phyloP scores from a whole-genome alignment of 2,329 filamentous ascomycete species.

The Ophiostoma ips region DNA sequence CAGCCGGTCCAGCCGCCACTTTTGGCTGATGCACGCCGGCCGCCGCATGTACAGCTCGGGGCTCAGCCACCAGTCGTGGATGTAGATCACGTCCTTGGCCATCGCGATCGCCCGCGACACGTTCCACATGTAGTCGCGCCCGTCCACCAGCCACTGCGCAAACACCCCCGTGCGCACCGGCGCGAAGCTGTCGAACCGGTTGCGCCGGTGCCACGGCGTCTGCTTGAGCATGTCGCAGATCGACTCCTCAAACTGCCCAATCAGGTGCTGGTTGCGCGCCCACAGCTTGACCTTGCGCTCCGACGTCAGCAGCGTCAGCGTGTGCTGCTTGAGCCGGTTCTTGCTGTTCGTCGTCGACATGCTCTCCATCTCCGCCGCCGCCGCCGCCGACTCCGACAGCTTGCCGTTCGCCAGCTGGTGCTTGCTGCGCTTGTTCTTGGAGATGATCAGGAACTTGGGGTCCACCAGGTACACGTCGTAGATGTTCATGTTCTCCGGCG shows the following conservation, averaged over 20 bases:
- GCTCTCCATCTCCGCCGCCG: slow-evolving; percentile 34
- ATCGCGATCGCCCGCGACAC: slow-evolving; percentile 93
- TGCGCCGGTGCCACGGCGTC: slow-evolving; percentile 69
- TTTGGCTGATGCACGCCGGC: slow-evolving; percentile 89
- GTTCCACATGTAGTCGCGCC: slow-evolving; percentile 98
- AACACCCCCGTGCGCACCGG: slow-evolving; percentile 77
- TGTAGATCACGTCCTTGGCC: slow-evolving; percentile 95
- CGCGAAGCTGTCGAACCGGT: slow-evolving; percentile 87
- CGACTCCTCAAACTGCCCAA: slow-evolving; percentile 87
- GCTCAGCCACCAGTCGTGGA: slow-evolving; percentile 95
- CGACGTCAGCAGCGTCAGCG: slow-evolving; percentile 74
- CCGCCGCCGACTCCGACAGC: neutral
- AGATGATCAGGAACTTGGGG: slow-evolving; percentile 67
- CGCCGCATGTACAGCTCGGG: slow-evolving; percentile 91
- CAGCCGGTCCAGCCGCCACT: slow-evolving; percentile 88
- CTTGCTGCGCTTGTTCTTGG: slow-evolving; percentile 46
- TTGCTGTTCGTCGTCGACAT: slow-evolving; percentile 19
- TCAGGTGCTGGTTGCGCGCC: slow-evolving; percentile 76
- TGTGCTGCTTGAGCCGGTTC: slow-evolving; percentile 52
- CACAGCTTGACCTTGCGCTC: slow-evolving; percentile 86
- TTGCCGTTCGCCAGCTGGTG: slow-evolving; percentile 37
- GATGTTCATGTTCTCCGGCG: slow-evolving; percentile 95
- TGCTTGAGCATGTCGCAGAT: slow-evolving; percentile 72
- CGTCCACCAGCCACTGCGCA: slow-evolving; percentile 93
- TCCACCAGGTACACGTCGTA: slow-evolving; percentile 98